These are phyloP conservation scores for Lentinula novae-zelandiae DNA, from an alignment of 1,284 basidiomycete species.

Conservation along the genomic window DNA sequence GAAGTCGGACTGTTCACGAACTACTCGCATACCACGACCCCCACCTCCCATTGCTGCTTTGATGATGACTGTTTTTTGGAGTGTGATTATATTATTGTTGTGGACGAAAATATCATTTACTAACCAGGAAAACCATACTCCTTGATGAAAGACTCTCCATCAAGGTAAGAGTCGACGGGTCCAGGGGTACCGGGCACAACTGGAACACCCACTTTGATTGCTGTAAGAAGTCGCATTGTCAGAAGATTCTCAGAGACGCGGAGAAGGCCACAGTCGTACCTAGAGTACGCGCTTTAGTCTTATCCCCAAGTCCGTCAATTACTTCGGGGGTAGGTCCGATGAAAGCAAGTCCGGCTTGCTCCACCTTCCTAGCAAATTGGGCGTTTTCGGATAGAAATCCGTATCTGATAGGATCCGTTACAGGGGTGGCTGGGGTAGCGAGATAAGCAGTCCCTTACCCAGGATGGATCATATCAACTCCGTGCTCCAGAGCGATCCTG, in stretches of 20 bases:
- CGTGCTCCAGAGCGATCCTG: constrained; percentile 90
- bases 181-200: constrained; percentile 98
- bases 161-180: constrained; percentile 80
- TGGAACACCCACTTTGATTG: constrained; percentile 87
- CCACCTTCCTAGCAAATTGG: constrained; percentile 92
- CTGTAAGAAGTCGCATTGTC: constrained; percentile 31
- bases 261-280: constrained; percentile 39
- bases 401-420: constrained; percentile 54
- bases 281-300: constrained; percentile 92
- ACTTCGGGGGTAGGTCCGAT: constrained; percentile 96
- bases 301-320: constrained; percentile 97
- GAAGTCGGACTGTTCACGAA: constrained; percentile 90
- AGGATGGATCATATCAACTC: constrained; percentile 99
- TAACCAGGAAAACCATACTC: constrained; percentile 93
- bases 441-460: constrained; percentile 52
- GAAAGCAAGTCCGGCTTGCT: constrained; percentile 96
- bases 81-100: neutral
- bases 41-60: constrained; percentile 99
- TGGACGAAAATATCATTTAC: constrained; percentile 14
- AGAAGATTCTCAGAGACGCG: neutral
- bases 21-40: constrained; percentile 98
- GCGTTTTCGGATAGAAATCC: constrained; percentile 99
- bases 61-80: constrained; percentile 70
- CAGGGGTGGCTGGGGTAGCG: neutral
- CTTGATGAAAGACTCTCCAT: constrained; percentile 87